These are phyloP conservation scores for Wickerhamomyces tratensis DNA, from an alignment of 805 yeast genomes.

Conservation along the genomic window DNA sequence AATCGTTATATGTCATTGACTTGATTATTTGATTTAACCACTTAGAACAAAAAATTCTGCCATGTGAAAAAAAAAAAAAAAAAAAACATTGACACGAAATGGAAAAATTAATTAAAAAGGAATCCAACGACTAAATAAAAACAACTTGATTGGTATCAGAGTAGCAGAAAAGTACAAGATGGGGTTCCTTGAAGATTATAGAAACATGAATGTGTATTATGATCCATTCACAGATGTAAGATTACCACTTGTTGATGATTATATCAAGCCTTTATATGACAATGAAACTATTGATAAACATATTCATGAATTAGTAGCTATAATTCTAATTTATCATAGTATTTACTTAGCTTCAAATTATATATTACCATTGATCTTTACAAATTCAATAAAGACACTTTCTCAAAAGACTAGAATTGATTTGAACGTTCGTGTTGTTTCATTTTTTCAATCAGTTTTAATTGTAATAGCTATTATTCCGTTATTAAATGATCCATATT, in stretches of 20 bases:
- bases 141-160: not conserved
- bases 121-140: no score
- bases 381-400: constrained; percentile 11
- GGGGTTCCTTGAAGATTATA: not conserved
- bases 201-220: constrained; percentile 3
- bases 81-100: constrained; percentile 1
- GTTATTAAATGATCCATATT: constrained; percentile 44
- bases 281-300: constrained; percentile 16
- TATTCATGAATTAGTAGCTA: constrained; percentile 22
- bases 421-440: constrained; percentile 80
- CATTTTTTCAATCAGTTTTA: constrained; percentile 71
- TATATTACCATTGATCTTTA: constrained; percentile 14
- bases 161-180: not conserved
- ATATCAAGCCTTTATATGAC: constrained; percentile 14
- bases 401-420: constrained; percentile 44
- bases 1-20: no score
- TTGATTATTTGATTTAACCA: no score
- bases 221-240: constrained; percentile 17
- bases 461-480: constrained; percentile 53
- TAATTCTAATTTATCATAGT: constrained; percentile 19
- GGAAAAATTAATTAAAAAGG: not conserved
- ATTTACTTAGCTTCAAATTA: constrained; percentile 15
- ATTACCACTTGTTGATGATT: constrained; percentile 21
- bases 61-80: not conserved
- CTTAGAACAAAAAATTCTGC: no score